phyloP scores from a whole-genome alignment of 192 early-diverging fungal genomes.

The Glomus cerebriforme region DNA sequence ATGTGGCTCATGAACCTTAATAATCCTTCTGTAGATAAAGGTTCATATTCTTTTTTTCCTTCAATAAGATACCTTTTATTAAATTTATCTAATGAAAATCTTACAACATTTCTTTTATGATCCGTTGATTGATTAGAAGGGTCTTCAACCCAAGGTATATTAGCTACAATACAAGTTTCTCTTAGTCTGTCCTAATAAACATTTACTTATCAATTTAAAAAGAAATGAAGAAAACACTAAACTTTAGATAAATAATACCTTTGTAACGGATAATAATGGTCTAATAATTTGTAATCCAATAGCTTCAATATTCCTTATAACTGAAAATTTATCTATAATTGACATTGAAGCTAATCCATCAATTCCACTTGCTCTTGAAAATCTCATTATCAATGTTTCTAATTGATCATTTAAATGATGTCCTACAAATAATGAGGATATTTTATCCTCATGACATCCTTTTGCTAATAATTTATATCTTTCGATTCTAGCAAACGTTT shows the following conservation, averaged over 20 bases:
- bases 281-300: constrained; percentile 41
- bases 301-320: constrained; percentile 42
- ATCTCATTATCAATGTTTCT: constrained; percentile 45
- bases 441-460: constrained; percentile 39
- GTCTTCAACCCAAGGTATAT: constrained; percentile 43
- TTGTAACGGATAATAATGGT: constrained; percentile 43
- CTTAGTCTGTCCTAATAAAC: constrained; percentile 36
- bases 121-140: constrained; percentile 41
- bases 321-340: constrained; percentile 33
- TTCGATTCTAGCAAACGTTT: constrained; percentile 40
- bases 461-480: constrained; percentile 44
- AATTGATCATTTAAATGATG: constrained; percentile 53
- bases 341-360: constrained; percentile 51
- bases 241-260: constrained; percentile 35
- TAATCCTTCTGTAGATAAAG: constrained; percentile 38
- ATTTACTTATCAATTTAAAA: background rate
- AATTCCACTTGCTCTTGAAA: constrained; percentile 47
- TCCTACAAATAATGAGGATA: constrained; percentile 46
- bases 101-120: constrained; percentile 47
- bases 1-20: constrained; percentile 46
- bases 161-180: constrained; percentile 39
- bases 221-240: background rate
- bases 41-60: constrained; percentile 8
- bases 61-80: background rate
- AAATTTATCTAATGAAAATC: constrained; percentile 33